A percentile compares a stretch with the other conserved stretches of the same genome.
Conservation (phyloP, 345 rosid species). For the Rubroshorea leprosula region DNA sequence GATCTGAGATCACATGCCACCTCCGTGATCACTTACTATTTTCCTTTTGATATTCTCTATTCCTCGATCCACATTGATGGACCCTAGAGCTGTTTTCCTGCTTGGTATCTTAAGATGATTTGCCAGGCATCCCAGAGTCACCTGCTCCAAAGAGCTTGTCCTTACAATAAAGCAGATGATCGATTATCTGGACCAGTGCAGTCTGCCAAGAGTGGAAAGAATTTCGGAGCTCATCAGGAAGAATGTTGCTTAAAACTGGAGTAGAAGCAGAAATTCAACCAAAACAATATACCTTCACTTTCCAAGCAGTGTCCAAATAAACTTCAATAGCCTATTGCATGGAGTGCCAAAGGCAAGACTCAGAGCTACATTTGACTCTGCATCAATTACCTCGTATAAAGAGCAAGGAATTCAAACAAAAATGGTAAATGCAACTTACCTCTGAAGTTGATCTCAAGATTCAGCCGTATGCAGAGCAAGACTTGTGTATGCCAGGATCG, state of each 20-base stretch:
- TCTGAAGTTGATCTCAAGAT: constrained; percentile 25
- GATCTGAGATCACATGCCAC: too few relatives aligned
- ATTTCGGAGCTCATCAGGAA: background rate
- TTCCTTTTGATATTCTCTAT: constrained; percentile 23
- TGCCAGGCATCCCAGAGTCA: constrained; percentile 20
- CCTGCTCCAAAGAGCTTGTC: constrained; percentile 47
- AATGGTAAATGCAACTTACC: constrained; percentile 35
- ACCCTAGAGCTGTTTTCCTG: constrained; percentile 18
- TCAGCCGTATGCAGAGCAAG: constrained; percentile 55
- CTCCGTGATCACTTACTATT: constrained; percentile 60
- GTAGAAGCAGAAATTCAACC: background rate
- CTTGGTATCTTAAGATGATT: constrained; percentile 20
- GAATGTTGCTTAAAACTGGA: background rate
- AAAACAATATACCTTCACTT: too few relatives aligned
- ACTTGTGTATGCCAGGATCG: constrained; percentile 66
- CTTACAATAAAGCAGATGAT: constrained; percentile 59
- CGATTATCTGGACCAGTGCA: constrained; percentile 45
- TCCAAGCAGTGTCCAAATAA: too few relatives aligned
- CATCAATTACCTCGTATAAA: too few relatives aligned
- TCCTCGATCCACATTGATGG: constrained; percentile 18
- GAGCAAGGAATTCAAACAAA: too few relatives aligned
- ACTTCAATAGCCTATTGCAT: too few relatives aligned
- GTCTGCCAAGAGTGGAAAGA: constrained; percentile 29
- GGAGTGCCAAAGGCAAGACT: too few relatives aligned
- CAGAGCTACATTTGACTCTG: too few relatives aligned